phyloP scores from a whole-genome alignment of 345 rosid species.

The Noccaea caerulescens region DNA sequence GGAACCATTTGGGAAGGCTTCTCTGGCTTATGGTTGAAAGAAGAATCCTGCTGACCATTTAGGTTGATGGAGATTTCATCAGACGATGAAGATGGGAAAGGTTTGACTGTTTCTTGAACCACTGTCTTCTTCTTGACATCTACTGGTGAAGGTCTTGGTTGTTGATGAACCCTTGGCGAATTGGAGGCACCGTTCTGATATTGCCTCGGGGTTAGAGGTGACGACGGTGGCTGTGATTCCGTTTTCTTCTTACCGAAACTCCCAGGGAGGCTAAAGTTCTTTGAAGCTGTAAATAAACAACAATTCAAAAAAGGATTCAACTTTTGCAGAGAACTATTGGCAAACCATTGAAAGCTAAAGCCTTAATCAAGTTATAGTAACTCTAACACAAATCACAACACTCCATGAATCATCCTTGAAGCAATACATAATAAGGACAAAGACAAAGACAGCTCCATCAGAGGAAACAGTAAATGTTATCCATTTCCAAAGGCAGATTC shows the following conservation, averaged over 20 bases:
- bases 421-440: conserved; percentile 1
- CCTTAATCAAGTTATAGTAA: neutral
- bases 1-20: conserved; percentile 32
- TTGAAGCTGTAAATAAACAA: conserved; percentile 51
- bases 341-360: conserved; percentile 9
- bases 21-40: conserved; percentile 43
- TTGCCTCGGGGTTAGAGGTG: conserved; percentile 47
- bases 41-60: conserved; percentile 49
- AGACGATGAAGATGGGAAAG: conserved; percentile 44
- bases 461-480: neutral
- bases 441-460: neutral
- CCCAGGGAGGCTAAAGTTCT: conserved; percentile 50
- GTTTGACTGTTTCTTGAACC: conserved; percentile 40
- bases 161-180: conserved; percentile 42
- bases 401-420: neutral
- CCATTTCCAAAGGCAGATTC: conserved; percentile 8
- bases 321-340: neutral
- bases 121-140: conserved; percentile 44
- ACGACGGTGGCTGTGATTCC: conserved; percentile 48
- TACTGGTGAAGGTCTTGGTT: conserved; percentile 49
- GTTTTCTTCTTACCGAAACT: conserved; percentile 72
- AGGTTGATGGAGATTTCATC: conserved; percentile 48
- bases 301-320: conserved; percentile 1
- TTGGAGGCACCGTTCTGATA: conserved; percentile 41
- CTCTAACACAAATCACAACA: neutral